A percentile compares a stretch with the other conserved stretches of the same genome.
phyloP scores from a whole-genome alignment of 2,329 filamentous ascomycete species.

The Trichoderma arundinaceum region DNA sequence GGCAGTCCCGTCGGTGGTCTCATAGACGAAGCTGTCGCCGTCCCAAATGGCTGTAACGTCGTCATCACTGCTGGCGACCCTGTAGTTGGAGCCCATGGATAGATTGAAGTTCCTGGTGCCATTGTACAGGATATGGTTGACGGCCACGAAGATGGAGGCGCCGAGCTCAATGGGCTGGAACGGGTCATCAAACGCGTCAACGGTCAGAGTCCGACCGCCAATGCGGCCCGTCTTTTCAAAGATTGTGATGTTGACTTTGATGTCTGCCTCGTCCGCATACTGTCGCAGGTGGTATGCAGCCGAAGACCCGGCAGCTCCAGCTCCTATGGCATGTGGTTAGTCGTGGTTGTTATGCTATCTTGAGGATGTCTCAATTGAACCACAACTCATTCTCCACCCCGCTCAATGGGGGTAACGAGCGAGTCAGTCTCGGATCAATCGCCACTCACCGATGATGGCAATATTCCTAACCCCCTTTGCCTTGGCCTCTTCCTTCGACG shows the following conservation, averaged over 20 bases:
- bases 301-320: slow-evolving; percentile 86
- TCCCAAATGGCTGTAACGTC: slow-evolving; percentile 82
- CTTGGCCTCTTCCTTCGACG: slow-evolving; percentile 19
- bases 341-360: not conserved
- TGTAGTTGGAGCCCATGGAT: slow-evolving; percentile 52
- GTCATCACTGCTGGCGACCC: slow-evolving; percentile 54
- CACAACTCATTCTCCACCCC: not conserved
- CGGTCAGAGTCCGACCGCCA: slow-evolving; percentile 86
- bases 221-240: slow-evolving; percentile 81
- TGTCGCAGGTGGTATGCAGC: slow-evolving; percentile 81
- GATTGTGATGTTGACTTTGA: slow-evolving; percentile 78
- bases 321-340: slow-evolving; percentile 60
- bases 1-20: slow-evolving; percentile 62
- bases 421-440: not conserved
- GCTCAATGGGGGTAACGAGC: not conserved
- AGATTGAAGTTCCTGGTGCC: slow-evolving; percentile 76
- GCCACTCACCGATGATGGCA: slow-evolving; percentile 46
- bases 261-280: slow-evolving; percentile 66
- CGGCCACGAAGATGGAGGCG: slow-evolving; percentile 86
- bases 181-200: slow-evolving; percentile 74
- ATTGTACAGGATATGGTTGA: slow-evolving; percentile 81
- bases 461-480: slow-evolving; percentile 41
- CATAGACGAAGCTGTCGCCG: slow-evolving; percentile 73
- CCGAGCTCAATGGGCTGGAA: slow-evolving; percentile 79
- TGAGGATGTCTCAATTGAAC: too few species aligned